A percentile compares a stretch with the other conserved stretches of the same genome.
Conservation (phyloP, 306 rosid species). For the Gillenia trifoliata region DNA sequence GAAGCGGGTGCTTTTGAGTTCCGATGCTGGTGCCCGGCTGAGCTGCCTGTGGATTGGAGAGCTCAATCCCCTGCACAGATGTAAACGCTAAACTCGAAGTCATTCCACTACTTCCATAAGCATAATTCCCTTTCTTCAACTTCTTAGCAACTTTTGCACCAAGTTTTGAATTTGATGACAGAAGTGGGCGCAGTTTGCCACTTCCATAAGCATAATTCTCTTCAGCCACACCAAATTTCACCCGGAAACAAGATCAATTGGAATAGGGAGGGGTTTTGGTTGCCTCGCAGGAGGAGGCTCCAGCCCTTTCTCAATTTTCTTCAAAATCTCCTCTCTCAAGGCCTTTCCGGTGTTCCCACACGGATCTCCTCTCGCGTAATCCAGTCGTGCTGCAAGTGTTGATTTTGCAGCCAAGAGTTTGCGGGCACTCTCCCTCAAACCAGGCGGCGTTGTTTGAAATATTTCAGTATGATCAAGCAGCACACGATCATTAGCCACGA, state of each 20-base stretch:
- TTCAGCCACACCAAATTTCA: not conserved
- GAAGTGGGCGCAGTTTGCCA: not conserved
- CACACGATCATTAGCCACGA: no score
- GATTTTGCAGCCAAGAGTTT: not conserved
- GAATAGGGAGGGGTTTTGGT: not conserved
- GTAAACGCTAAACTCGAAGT: conserved; percentile 88
- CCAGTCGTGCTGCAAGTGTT: not conserved
- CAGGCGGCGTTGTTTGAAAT: not conserved
- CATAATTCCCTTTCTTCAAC: not conserved
- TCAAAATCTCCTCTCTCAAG: not conserved
- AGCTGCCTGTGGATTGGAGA: conserved; percentile 86
- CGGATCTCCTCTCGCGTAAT: not conserved
- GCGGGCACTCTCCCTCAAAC: not conserved
- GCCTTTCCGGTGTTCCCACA: not conserved
- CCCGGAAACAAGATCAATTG: not conserved
- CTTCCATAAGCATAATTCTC: not conserved
- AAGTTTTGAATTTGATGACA: not conserved
- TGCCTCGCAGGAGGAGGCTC: not conserved
- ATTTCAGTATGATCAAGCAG: not conserved
- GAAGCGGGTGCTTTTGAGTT: conserved; percentile 84
- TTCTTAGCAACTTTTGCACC: not conserved
- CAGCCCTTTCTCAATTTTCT: not conserved
- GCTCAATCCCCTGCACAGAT: conserved; percentile 94
- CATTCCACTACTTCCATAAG: conserved; percentile 62
- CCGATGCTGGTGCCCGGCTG: no score